Evolutionary conservation across 495 filamentous ascomycete species (phyloP), one percentile per base, ranked within the genome.

Genomic region (Penicillium crystallinum): DNA sequence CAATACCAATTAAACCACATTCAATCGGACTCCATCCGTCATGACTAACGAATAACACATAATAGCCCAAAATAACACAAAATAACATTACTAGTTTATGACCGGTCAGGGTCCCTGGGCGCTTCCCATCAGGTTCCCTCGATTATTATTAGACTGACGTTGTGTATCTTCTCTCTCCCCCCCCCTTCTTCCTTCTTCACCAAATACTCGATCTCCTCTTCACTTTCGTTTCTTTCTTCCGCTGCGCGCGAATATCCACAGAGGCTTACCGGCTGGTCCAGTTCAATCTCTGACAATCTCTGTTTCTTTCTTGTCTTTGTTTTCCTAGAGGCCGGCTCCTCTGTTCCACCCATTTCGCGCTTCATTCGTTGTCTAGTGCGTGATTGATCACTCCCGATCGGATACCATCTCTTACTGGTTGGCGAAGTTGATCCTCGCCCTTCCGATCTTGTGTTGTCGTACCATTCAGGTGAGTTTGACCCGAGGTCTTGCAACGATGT

Each of bases 201-300:
- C 53, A 8, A n/a, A 37, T 33, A 17, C 34, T 25, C 37, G 22
- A 33, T 22, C 39, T 46, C 49, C 46, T 47, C 42, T 46, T 50
- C 65, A 59, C 67, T 53, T 70, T 71, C 67, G 58, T 71, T 72
- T 66, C 59, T 68, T 61, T 49, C 49, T 63, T 62, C 72, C 71
- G 71, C 69, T 67, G 69, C 66, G 70, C 69, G 71, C 66, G 62
- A 60, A 64, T 14, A 36, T 52, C 23, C 54, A 47, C 60, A 72
- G 65, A 71, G 68, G 59, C 63, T 51, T 58, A 67, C 58, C 63
- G 70, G 72, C 72, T 70, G 72, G 72, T 63, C 73, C 65, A 70
- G 64, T 73, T 63, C 61, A 65, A 54, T 68, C 66, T 72, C 60
- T 62, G 54, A 62, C 58, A 42, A 46, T 67, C 65, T 70, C 61